phyloP scores from a whole-genome alignment of 208 protist genomes.

The Novymonas esmeraldas region DNA sequence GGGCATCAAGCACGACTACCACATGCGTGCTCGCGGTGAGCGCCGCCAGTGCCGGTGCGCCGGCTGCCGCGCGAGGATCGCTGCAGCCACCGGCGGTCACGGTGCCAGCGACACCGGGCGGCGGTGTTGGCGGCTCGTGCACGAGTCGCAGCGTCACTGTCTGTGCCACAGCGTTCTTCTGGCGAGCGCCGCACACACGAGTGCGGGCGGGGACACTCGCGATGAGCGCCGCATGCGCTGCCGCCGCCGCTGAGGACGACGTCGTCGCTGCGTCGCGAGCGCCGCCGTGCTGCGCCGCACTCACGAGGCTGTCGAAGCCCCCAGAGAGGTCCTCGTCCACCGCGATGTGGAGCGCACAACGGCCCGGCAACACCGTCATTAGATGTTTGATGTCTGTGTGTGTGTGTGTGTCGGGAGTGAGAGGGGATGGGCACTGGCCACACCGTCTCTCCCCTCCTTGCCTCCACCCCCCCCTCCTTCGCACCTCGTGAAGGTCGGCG shows the following conservation, averaged over 20 bases:
- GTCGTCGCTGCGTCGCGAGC: neutral
- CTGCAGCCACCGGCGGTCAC: too few species aligned
- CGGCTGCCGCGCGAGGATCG: too few species aligned
- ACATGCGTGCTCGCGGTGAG: conserved; percentile 7
- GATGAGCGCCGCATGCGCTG: neutral
- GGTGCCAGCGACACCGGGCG: neutral
- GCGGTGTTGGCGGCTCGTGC: neutral
- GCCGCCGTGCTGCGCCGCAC: neutral
- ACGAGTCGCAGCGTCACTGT: conserved; percentile 16
- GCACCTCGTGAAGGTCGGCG: too few species aligned
- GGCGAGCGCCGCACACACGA: neutral
- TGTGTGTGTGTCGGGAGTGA: too few species aligned
- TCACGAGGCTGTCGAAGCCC: conserved; percentile 16
- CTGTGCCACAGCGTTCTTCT: conserved; percentile 30
- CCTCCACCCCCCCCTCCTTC: too few species aligned
- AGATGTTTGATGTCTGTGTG: too few species aligned
- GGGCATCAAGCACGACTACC: conserved; percentile 24
- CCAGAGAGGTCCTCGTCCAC: conserved; percentile 23
- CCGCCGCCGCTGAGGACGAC: neutral
- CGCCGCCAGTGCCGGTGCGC: neutral
- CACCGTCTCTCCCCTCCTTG: too few species aligned
- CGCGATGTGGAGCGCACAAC: conserved; percentile 13
- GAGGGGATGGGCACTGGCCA: too few species aligned
- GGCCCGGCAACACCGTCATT: neutral
- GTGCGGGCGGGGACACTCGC: conserved; percentile 11